Conservation (phyloP, 371 early-diverging fungal genomes). For the Mucor sp. region DNA sequence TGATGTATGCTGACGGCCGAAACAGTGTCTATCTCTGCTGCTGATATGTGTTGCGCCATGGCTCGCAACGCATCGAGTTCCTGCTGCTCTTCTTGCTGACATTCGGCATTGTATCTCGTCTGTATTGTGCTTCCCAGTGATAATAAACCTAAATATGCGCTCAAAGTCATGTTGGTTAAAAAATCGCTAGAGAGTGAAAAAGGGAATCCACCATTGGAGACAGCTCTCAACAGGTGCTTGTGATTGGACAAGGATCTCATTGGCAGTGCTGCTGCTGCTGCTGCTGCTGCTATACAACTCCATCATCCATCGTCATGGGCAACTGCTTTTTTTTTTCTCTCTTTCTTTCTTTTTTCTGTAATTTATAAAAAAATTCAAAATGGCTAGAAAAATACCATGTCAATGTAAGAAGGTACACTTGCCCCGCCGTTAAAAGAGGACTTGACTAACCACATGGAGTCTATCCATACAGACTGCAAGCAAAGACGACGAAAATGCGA, state of each 20-base stretch:
- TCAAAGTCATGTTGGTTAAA: slow-evolving; percentile 33
- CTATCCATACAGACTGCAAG: slow-evolving; percentile 17
- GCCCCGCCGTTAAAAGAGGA: not conserved
- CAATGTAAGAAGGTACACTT: slow-evolving; percentile 8
- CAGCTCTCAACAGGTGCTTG: not conserved
- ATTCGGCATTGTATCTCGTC: slow-evolving; percentile 16
- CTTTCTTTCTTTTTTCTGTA: not conserved
- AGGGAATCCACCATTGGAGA: not conserved
- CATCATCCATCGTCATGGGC: not conserved
- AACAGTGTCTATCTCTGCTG: slow-evolving; percentile 35
- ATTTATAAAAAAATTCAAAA: not conserved
- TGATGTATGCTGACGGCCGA: slow-evolving; percentile 33
- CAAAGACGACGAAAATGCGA: slow-evolving; percentile 26
- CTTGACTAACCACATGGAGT: not conserved
- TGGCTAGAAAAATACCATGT: slow-evolving; percentile 24
- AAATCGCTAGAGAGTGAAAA: not conserved
- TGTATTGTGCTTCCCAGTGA: slow-evolving; percentile 39
- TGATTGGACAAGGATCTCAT: not conserved
- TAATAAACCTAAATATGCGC: slow-evolving; percentile 37
- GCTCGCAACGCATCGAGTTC: slow-evolving; percentile 16
- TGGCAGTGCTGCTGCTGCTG: not conserved
- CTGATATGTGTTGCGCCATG: slow-evolving; percentile 24
- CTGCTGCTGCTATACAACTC: too few species aligned
- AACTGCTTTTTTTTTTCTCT: not conserved
- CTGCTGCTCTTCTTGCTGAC: slow-evolving; percentile 27